A percentile compares a stretch with the other conserved stretches of the same genome.
These are phyloP conservation scores for Plectosphaerella cucumerina DNA, from an alignment of 2,329 filamentous ascomycete genomes.

Conservation along the genomic window DNA sequence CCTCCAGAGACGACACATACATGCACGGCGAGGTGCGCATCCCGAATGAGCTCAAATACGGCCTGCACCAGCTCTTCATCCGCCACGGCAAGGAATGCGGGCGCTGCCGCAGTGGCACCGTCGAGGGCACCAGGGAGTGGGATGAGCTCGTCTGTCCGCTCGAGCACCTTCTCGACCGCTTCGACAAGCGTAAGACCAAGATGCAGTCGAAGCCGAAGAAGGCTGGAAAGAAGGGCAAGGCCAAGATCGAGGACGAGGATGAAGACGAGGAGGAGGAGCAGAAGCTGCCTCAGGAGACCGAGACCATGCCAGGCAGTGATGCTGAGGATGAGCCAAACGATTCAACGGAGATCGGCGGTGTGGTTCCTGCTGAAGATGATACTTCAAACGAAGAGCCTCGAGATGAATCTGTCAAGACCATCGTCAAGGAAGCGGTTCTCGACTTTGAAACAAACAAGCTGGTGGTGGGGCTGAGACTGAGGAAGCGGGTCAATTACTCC, in stretches of 20 bases:
- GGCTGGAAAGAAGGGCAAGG: background rate
- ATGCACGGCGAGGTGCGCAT: constrained; percentile 49
- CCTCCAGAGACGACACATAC: constrained; percentile 42
- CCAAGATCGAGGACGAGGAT: constrained; percentile 9
- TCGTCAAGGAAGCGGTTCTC: too few relatives aligned
- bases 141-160: constrained; percentile 42
- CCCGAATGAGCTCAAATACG: constrained; percentile 50
- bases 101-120: constrained; percentile 46
- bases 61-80: constrained; percentile 51
- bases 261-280: constrained; percentile 2
- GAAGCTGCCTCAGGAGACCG: background rate
- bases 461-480: too few relatives aligned
- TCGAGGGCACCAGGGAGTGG: constrained; percentile 58
- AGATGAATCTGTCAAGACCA: too few relatives aligned
- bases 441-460: too few relatives aligned
- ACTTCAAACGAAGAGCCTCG: too few relatives aligned
- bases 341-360: background rate
- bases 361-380: too few relatives aligned
- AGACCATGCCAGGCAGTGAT: background rate
- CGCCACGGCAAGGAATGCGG: constrained; percentile 46
- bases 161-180: constrained; percentile 32
- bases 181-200: constrained; percentile 16
- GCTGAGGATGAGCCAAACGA: background rate
- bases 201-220: constrained; percentile 9
- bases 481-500: too few relatives aligned